These are phyloP conservation scores for Plasmodium berghei DNA, from an alignment of 169 alveolate species.

Conservation along the genomic window DNA sequence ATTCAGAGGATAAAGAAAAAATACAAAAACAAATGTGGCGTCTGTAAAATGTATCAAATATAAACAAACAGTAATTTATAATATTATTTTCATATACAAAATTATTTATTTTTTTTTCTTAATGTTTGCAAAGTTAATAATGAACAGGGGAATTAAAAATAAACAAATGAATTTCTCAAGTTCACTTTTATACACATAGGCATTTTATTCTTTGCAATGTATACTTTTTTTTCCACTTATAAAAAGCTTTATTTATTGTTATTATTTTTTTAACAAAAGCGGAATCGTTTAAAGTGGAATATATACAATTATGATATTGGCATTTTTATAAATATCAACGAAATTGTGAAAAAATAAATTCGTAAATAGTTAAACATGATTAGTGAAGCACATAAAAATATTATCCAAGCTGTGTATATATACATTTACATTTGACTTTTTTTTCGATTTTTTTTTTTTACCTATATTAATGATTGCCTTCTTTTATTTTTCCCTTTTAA, in stretches of 20 bases:
- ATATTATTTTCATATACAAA: too few relatives aligned
- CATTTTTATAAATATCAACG: background rate
- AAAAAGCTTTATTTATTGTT: slow-evolving; percentile 56
- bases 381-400: too few relatives aligned
- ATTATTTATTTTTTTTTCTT: too few relatives aligned
- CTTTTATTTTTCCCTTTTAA: too few relatives aligned
- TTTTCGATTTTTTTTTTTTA: too few relatives aligned
- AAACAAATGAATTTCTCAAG: background rate
- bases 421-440: too few relatives aligned
- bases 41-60: background rate
- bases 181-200: background rate
- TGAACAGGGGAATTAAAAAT: background rate
- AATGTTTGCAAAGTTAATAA: background rate
- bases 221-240: slow-evolving; percentile 38
- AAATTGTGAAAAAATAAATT: background rate
- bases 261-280: slow-evolving; percentile 34
- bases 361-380: too few relatives aligned
- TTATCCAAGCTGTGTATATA: too few relatives aligned
- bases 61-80: background rate
- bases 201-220: slow-evolving; percentile 1
- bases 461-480: too few relatives aligned
- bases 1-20: slow-evolving; percentile 21
- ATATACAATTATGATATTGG: background rate
- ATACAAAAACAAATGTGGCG: background rate
- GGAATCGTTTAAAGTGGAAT: slow-evolving; percentile 67